Evolutionary conservation across 371 early-diverging fungal genomes (phyloP).

Genomic region (Rhizopus delemar): DNA sequence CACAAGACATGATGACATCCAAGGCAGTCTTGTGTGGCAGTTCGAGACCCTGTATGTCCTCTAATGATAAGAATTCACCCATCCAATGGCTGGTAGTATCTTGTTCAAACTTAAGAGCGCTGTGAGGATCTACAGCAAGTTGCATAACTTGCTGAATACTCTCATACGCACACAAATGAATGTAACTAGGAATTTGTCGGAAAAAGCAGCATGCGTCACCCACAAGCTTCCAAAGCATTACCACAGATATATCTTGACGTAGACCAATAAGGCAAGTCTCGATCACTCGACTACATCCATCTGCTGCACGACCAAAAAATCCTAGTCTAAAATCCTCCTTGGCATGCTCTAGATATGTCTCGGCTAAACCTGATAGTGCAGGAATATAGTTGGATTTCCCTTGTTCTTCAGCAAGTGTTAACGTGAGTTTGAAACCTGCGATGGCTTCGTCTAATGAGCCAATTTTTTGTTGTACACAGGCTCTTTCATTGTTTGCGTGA

Average conservation of each 20-base stretch:
- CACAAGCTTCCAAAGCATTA: slow-evolving; percentile 70
- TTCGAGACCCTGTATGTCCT: slow-evolving; percentile 26
- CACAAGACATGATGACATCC: slow-evolving; percentile 47
- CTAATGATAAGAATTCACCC: slow-evolving; percentile 31
- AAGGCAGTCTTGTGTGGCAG: slow-evolving; percentile 41
- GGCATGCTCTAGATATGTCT: slow-evolving; percentile 65
- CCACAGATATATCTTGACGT: slow-evolving; percentile 34
- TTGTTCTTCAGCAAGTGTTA: slow-evolving; percentile 46
- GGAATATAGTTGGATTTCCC: slow-evolving; percentile 48
- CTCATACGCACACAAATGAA: slow-evolving; percentile 46
- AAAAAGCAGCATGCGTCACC: slow-evolving; percentile 67
- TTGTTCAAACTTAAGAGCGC: slow-evolving; percentile 41
- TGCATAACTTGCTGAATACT: slow-evolving; percentile 37
- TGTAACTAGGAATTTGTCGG: slow-evolving; percentile 48
- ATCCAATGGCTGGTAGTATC: slow-evolving; percentile 34
- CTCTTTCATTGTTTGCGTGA: slow-evolving; percentile 57
- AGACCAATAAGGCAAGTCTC: slow-evolving; percentile 33
- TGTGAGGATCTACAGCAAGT: slow-evolving; percentile 32
- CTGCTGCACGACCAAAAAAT: slow-evolving; percentile 71
- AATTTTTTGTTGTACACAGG: slow-evolving; percentile 64
- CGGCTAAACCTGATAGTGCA: slow-evolving; percentile 63
- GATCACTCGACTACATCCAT: slow-evolving; percentile 57
- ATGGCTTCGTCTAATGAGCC: slow-evolving; percentile 69
- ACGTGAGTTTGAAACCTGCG: slow-evolving; percentile 49
- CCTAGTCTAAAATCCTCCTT: slow-evolving; percentile 68